phyloP scores from a whole-genome alignment of 2,329 filamentous ascomycete species.

The Mycosphaerelloides madeirae region DNA sequence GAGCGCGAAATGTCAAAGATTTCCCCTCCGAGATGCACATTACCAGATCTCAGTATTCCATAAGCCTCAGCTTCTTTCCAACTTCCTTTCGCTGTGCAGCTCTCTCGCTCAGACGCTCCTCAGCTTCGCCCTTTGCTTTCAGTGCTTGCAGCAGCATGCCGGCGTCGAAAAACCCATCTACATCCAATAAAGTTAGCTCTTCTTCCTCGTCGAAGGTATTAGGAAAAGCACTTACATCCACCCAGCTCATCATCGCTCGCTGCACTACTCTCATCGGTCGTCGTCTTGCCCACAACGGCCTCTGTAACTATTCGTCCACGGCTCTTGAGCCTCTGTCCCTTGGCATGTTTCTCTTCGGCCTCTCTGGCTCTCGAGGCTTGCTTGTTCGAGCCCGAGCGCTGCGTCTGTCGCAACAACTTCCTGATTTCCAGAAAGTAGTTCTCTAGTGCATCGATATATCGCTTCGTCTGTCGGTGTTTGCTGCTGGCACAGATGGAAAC shows the following conservation, averaged over 20 bases:
- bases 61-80: slow-evolving; percentile 67
- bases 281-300: slow-evolving; percentile 6
- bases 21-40: neutral
- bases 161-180: slow-evolving; percentile 96
- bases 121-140: slow-evolving; percentile 58
- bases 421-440: slow-evolving; percentile 87
- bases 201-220: neutral
- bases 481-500: slow-evolving; percentile 88
- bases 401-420: slow-evolving; percentile 70
- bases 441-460: slow-evolving; percentile 85
- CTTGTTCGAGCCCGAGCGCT: slow-evolving; percentile 51
- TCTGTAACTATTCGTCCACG: slow-evolving; percentile 62
- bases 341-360: slow-evolving; percentile 49
- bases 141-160: slow-evolving; percentile 89
- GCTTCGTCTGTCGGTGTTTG: slow-evolving; percentile 88
- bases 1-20: no score
- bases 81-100: slow-evolving; percentile 63
- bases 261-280: slow-evolving; percentile 63
- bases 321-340: slow-evolving; percentile 57
- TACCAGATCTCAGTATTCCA: slow-evolving; percentile 54
- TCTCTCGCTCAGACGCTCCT: slow-evolving; percentile 49
- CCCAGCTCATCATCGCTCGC: slow-evolving; percentile 84
- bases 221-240: slow-evolving; percentile 67
- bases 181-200: slow-evolving; percentile 1
- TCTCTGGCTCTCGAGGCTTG: slow-evolving; percentile 57